phyloP scores from a whole-genome alignment of 2,329 filamentous ascomycete genomes.

The Hirsutella rhossiliensis region DNA sequence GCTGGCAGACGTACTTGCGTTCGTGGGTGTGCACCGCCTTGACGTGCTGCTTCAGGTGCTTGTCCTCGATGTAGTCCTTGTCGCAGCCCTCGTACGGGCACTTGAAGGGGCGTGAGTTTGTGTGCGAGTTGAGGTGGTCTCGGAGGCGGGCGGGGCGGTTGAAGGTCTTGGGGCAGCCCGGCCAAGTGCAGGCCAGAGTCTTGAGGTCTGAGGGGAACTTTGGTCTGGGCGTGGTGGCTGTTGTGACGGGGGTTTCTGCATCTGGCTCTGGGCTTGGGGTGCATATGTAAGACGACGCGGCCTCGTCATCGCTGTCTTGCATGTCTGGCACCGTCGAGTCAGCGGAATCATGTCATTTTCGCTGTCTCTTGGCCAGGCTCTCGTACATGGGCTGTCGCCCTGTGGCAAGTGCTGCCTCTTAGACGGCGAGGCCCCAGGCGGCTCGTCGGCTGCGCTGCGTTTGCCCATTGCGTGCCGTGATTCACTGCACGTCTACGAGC shows the following conservation, averaged over 20 bases:
- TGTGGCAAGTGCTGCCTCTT: slow-evolving; percentile 14
- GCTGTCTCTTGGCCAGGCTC: not conserved
- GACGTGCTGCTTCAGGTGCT: slow-evolving; percentile 76
- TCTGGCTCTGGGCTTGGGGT: slow-evolving; percentile 21
- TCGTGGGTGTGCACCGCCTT: slow-evolving; percentile 68
- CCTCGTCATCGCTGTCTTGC: slow-evolving; percentile 22
- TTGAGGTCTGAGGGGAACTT: slow-evolving; percentile 62
- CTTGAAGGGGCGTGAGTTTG: slow-evolving; percentile 67
- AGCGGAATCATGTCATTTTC: not conserved
- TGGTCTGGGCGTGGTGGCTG: slow-evolving; percentile 28
- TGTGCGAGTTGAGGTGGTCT: slow-evolving; percentile 75
- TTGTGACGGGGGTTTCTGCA: slow-evolving; percentile 18
- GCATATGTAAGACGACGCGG: slow-evolving; percentile 11
- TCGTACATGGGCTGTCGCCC: slow-evolving; percentile 12
- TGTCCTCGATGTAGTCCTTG: slow-evolving; percentile 77
- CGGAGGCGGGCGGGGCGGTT: slow-evolving; percentile 73
- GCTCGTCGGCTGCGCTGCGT: slow-evolving; percentile 14
- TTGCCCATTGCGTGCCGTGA: slow-evolving; percentile 17
- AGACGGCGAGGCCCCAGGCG: slow-evolving; percentile 10
- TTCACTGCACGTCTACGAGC: not conserved
- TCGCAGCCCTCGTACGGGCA: slow-evolving; percentile 61
- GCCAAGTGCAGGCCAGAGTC: slow-evolving; percentile 62
- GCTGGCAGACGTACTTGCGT: slow-evolving; percentile 59
- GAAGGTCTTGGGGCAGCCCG: slow-evolving; percentile 70
- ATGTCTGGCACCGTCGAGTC: slow-evolving; percentile 8